Evolutionary conservation across 352 stramenopile species (phyloP).

Genomic region (Pythium rishiriense): DNA sequence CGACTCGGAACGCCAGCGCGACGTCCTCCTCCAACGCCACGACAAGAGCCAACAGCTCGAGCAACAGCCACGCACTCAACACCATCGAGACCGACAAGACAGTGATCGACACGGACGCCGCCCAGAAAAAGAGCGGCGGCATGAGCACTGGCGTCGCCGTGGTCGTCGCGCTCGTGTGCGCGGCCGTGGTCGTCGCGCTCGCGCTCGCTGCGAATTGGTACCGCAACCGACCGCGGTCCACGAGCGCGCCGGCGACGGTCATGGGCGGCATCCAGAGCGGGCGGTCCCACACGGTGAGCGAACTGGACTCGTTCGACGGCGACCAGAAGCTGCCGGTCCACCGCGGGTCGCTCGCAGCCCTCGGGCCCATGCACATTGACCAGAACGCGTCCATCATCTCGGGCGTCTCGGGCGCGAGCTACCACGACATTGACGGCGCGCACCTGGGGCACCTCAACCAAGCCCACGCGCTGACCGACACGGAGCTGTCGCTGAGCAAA

Average conservation of each 20-base stretch:
- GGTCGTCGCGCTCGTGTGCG: constrained; percentile 36
- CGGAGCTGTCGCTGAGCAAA: constrained; percentile 35
- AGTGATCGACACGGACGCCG: constrained; percentile 6
- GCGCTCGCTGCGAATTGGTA: constrained; percentile 56
- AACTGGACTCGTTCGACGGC: constrained; percentile 32
- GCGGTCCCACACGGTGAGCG: constrained; percentile 28
- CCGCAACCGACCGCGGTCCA: constrained; percentile 37
- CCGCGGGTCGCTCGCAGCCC: constrained; percentile 5
- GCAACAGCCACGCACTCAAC: not conserved
- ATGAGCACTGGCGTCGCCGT: constrained; percentile 38
- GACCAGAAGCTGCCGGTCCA: constrained; percentile 23
- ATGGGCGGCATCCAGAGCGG: constrained; percentile 2
- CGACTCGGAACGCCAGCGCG: constrained; percentile 2
- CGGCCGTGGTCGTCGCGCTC: constrained; percentile 31
- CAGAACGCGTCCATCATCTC: constrained; percentile 50
- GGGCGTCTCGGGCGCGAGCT: constrained; percentile 39
- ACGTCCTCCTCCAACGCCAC: not conserved
- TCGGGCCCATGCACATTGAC: constrained; percentile 22
- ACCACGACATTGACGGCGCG: constrained; percentile 41
- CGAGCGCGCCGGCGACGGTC: constrained; percentile 31
- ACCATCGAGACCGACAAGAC: constrained; percentile 7
- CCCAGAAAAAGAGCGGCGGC: constrained; percentile 1
- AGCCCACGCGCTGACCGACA: constrained; percentile 36
- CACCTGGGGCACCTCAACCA: constrained; percentile 28
- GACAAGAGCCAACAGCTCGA: not conserved